Conservation (phyloP, 2,329 filamentous ascomycete species). For the Elsinoe necatrix region DNA sequence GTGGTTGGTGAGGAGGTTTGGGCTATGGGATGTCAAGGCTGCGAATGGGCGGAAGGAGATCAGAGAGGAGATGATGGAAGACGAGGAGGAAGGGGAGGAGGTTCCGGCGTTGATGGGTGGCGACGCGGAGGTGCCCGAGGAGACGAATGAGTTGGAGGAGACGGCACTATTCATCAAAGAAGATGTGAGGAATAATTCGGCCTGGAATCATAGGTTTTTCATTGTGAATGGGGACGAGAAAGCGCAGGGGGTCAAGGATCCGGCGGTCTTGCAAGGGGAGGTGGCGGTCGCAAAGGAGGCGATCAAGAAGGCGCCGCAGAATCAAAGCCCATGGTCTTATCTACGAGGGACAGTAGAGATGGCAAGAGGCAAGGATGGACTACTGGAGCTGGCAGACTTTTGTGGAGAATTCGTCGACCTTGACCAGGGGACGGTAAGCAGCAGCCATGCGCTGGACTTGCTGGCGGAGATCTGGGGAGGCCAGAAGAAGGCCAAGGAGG, state of each 20-base stretch:
- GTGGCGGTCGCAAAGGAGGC: conserved; percentile 58
- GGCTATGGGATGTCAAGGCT: conserved; percentile 39
- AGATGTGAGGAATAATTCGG: conserved; percentile 92
- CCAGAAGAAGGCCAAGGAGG: conserved; percentile 48
- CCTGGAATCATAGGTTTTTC: conserved; percentile 96
- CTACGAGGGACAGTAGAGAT: conserved; percentile 66
- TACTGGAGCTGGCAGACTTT: conserved; percentile 45
- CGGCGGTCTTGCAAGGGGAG: conserved; percentile 63
- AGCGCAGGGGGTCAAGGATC: conserved; percentile 32
- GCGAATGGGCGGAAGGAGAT: conserved; percentile 1
- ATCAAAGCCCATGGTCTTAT: conserved; percentile 92
- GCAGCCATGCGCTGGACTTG: conserved; percentile 59
- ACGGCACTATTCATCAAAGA: conserved; percentile 64
- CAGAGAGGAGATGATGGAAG: neutral
- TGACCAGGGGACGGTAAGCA: conserved; percentile 46
- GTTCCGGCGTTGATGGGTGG: conserved; percentile 17
- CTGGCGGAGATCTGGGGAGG: conserved; percentile 58
- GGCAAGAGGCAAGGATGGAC: conserved; percentile 36
- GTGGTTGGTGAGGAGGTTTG: conserved; percentile 59
- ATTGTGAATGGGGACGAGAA: conserved; percentile 61
- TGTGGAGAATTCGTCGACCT: conserved; percentile 46
- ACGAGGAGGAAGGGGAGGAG: conserved; percentile 19
- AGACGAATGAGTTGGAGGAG: conserved; percentile 51
- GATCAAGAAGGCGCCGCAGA: conserved; percentile 76
- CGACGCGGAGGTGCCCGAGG: neutral